A percentile compares a stretch with the other conserved stretches of the same genome.
phyloP scores from a whole-genome alignment of 2,329 filamentous ascomycete species.

The Claviceps sp. region DNA sequence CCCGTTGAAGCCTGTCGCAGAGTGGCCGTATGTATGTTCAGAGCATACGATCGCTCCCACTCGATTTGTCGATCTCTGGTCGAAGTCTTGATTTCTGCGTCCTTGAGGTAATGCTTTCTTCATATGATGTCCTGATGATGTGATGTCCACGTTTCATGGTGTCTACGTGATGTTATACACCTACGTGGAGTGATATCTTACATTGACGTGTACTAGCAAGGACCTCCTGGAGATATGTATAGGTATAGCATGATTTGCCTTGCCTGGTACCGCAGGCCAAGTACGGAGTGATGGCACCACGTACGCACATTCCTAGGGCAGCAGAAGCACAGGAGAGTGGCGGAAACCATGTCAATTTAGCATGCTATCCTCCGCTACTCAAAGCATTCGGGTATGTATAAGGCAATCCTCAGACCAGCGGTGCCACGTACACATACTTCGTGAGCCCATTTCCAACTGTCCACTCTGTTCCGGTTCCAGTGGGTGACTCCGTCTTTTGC shows the following conservation, averaged over 20 bases:
- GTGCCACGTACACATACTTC: slow-evolving; percentile 51
- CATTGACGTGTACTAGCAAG: no score
- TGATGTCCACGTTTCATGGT: no score
- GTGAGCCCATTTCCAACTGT: slow-evolving; percentile 46
- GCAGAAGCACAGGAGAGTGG: slow-evolving; percentile 5
- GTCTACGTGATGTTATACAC: no score
- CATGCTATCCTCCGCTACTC: slow-evolving; percentile 34
- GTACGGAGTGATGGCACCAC: not conserved
- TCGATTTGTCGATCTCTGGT: no score
- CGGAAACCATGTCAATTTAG: slow-evolving; percentile 48
- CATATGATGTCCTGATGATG: no score
- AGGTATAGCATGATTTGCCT: no score
- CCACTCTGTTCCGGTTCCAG: slow-evolving; percentile 49
- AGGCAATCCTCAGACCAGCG: slow-evolving; percentile 42
- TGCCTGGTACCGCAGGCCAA: not conserved
- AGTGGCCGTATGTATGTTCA: not conserved
- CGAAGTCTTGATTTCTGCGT: no score
- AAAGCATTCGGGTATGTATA: slow-evolving; percentile 39
- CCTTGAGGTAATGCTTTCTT: no score
- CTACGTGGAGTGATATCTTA: no score
- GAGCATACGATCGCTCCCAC: no score
- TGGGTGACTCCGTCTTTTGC: slow-evolving; percentile 56
- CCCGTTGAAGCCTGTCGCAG: not conserved
- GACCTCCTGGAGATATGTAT: no score
- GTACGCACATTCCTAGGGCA: slow-evolving; percentile 1